These are phyloP conservation scores for Tolypocladium sp. DNA, from an alignment of 2,329 filamentous ascomycete species.

Conservation along the genomic window DNA sequence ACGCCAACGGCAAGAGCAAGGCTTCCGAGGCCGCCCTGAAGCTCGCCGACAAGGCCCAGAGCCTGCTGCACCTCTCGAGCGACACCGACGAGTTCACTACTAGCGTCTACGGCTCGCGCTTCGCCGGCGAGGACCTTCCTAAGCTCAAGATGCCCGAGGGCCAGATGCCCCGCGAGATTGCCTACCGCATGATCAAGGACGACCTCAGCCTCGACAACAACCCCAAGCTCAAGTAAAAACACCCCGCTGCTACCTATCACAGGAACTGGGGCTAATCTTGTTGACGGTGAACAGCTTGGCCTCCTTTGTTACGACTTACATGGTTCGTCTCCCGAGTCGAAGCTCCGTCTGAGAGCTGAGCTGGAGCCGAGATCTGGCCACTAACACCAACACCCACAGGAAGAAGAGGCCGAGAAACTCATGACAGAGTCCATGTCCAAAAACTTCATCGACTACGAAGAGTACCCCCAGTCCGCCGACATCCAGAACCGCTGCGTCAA, in stretches of 20 bases:
- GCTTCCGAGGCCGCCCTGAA: slow-evolving; percentile 6
- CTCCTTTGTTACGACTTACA: slow-evolving; percentile 92
- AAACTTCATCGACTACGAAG: slow-evolving; percentile 90
- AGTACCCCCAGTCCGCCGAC: slow-evolving; percentile 72
- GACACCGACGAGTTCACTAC: slow-evolving; percentile 56
- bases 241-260: too few relatives aligned
- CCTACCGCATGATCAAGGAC: slow-evolving; percentile 97
- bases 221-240: slow-evolving; percentile 78
- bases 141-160: slow-evolving; percentile 76
- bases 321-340: slow-evolving; percentile 41
- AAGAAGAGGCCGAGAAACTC: slow-evolving; percentile 91
- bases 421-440: slow-evolving; percentile 90
- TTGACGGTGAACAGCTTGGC: slow-evolving; percentile 51
- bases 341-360: background rate
- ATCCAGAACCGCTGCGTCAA: slow-evolving; percentile 88
- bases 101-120: slow-evolving; percentile 81
- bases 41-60: slow-evolving; percentile 27
- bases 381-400: slow-evolving; percentile 35
- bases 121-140: slow-evolving; percentile 73
- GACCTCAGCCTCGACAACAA: slow-evolving; percentile 87
- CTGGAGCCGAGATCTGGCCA: background rate
- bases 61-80: slow-evolving; percentile 35
- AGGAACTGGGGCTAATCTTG: background rate
- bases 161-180: slow-evolving; percentile 86
- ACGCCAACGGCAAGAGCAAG: slow-evolving; percentile 9